phyloP scores from a whole-genome alignment of 164 flowering plant genomes.

The Macadamia integrifolia region DNA sequence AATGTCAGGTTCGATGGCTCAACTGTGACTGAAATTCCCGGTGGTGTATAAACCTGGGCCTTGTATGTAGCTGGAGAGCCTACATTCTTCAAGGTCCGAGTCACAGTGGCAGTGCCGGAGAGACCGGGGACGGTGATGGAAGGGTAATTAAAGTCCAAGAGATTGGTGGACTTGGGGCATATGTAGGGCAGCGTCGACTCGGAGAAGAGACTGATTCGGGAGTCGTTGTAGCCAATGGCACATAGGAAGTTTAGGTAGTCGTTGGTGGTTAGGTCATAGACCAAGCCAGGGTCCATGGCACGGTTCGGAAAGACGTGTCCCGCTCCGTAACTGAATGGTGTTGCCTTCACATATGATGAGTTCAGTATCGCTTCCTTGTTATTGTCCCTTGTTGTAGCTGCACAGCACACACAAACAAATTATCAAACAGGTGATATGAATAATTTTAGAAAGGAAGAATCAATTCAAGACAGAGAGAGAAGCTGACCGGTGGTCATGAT shows the following conservation, averaged over 20 bases:
- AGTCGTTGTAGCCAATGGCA: slow-evolving; percentile 23
- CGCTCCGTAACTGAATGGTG: slow-evolving; percentile 40
- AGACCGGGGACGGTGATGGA: slow-evolving; percentile 42
- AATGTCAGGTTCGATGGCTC: slow-evolving; percentile 38
- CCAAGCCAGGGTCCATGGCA: slow-evolving; percentile 56
- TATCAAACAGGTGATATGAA: too few relatives aligned
- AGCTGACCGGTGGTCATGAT: slow-evolving; percentile 33
- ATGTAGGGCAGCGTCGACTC: not conserved
- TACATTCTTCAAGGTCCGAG: slow-evolving; percentile 49
- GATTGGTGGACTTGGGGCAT: slow-evolving; percentile 13
- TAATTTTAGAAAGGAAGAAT: too few relatives aligned
- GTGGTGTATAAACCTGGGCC: slow-evolving; percentile 24
- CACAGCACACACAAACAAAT: too few relatives aligned
- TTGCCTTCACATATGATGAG: slow-evolving; percentile 18
- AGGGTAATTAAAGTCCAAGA: slow-evolving; percentile 51
- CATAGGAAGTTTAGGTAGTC: slow-evolving; percentile 57
- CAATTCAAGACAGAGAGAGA: too few relatives aligned
- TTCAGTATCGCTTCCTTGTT: slow-evolving; percentile 27
- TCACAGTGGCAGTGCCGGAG: slow-evolving; percentile 23
- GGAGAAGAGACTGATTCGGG: slow-evolving; percentile 5
- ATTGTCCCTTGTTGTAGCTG: slow-evolving; percentile 21
- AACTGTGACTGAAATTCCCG: slow-evolving; percentile 30
- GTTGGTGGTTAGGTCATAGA: slow-evolving; percentile 38
- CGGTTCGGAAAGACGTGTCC: slow-evolving; percentile 49
- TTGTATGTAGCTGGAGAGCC: slow-evolving; percentile 38